Evolutionary conservation across 2,329 filamentous ascomycete genomes (phyloP).

Genomic region (Neopestalotiopsis rosae): DNA sequence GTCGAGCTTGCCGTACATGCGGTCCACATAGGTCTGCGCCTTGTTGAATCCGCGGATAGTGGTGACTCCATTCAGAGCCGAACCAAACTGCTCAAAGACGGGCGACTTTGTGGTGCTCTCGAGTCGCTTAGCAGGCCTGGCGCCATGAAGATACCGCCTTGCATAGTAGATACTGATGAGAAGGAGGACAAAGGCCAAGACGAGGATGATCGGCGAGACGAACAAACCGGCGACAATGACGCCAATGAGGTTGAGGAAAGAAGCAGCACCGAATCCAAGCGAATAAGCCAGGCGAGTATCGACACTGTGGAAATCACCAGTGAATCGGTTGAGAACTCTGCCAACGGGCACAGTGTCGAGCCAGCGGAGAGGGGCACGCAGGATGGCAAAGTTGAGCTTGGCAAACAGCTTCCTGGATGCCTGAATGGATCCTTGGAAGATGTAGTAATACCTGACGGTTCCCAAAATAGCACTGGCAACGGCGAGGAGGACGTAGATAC

Average conservation of each 20-base stretch:
- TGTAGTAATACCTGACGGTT: slow-evolving; percentile 65
- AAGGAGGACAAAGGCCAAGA: slow-evolving; percentile 65
- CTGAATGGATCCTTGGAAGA: slow-evolving; percentile 68
- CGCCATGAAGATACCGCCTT: slow-evolving; percentile 68
- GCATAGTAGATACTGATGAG: slow-evolving; percentile 63
- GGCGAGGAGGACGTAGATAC: slow-evolving; percentile 69
- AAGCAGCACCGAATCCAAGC: slow-evolving; percentile 63
- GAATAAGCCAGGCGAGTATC: slow-evolving; percentile 71
- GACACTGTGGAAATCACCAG: slow-evolving; percentile 76
- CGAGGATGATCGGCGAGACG: slow-evolving; percentile 70
- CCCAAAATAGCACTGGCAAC: slow-evolving; percentile 61
- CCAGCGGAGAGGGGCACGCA: slow-evolving; percentile 78
- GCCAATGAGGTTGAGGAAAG: slow-evolving; percentile 66
- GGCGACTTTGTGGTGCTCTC: slow-evolving; percentile 80
- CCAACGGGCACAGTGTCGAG: slow-evolving; percentile 81
- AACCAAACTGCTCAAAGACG: slow-evolving; percentile 80
- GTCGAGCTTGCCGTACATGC: slow-evolving; percentile 75
- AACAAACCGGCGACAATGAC: slow-evolving; percentile 71
- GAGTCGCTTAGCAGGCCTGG: slow-evolving; percentile 76
- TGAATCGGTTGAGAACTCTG: slow-evolving; percentile 79
- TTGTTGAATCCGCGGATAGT: slow-evolving; percentile 81
- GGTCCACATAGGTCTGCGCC: slow-evolving; percentile 66
- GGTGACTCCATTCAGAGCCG: slow-evolving; percentile 72
- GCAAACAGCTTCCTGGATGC: slow-evolving; percentile 74
- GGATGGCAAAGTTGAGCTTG: slow-evolving; percentile 67